Percentiles rank a stretch among this genome's conserved stretches.
These are phyloP conservation scores for Irineochytrium annulatum DNA, from an alignment of 192 early-diverging fungal genomes.

Conservation along the genomic window DNA sequence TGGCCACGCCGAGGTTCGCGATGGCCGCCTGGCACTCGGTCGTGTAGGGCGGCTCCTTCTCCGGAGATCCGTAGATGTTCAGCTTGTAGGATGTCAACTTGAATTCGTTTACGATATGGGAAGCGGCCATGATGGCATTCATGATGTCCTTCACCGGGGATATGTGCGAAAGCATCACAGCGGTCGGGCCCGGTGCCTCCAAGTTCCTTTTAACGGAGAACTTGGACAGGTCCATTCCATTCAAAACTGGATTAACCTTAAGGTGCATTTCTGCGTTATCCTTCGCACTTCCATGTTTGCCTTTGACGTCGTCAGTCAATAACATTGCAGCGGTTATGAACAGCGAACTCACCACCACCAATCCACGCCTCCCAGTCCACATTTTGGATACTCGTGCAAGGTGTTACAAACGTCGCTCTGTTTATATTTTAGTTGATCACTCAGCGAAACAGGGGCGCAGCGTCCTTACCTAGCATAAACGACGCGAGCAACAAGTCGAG, in stretches of 20 bases:
- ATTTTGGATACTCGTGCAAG: constrained; percentile 43
- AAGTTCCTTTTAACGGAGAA: constrained; percentile 29
- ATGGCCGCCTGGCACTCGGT: constrained; percentile 29
- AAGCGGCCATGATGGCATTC: constrained; percentile 41
- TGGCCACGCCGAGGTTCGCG: constrained; percentile 24
- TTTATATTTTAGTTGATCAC: neutral
- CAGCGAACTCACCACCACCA: constrained; percentile 29
- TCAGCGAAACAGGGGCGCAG: neutral
- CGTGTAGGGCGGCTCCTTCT: constrained; percentile 44
- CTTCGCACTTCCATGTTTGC: constrained; percentile 18
- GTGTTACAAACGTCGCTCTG: constrained; percentile 37
- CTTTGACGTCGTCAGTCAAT: constrained; percentile 2
- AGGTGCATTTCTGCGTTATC: constrained; percentile 1
- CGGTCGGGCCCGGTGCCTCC: constrained; percentile 26
- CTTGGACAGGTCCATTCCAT: constrained; percentile 41
- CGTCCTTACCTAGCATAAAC: constrained; percentile 29
- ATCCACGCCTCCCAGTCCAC: constrained; percentile 39
- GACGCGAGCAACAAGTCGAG: constrained; percentile 30
- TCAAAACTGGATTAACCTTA: constrained; percentile 37
- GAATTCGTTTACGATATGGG: constrained; percentile 44
- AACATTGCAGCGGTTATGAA: neutral
- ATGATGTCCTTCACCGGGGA: constrained; percentile 43
- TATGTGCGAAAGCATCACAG: constrained; percentile 45
- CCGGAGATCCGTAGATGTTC: constrained; percentile 41
- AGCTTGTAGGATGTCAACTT: constrained; percentile 29